These are phyloP conservation scores for Baudoinia panamericana DNA, from an alignment of 495 filamentous ascomycete genomes.

Conservation along the genomic window DNA sequence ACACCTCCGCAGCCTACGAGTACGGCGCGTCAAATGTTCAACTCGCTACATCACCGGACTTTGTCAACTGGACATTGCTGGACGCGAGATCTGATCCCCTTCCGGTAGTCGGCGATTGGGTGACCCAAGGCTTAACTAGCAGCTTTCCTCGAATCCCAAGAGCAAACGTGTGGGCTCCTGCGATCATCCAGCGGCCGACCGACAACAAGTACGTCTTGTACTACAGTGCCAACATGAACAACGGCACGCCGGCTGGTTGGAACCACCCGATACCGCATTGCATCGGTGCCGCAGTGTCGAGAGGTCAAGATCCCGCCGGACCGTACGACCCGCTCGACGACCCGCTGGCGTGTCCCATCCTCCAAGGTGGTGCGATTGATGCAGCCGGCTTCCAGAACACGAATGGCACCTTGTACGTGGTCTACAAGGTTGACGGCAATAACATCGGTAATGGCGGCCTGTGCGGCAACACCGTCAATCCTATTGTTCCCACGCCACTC, in stretches of 20 bases:
- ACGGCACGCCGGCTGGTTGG: slow-evolving; percentile 7
- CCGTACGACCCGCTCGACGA: slow-evolving; percentile 20
- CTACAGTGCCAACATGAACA: slow-evolving; percentile 18
- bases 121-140: slow-evolving; percentile 6
- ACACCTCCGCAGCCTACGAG: slow-evolving; percentile 7
- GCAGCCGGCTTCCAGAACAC: slow-evolving; percentile 16
- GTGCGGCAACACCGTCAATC: slow-evolving; percentile 19
- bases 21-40: slow-evolving; percentile 23
- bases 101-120: slow-evolving; percentile 15
- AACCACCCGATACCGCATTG: slow-evolving; percentile 20
- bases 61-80: slow-evolving; percentile 15
- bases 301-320: slow-evolving; percentile 11
- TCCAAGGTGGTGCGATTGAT: slow-evolving; percentile 23
- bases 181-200: slow-evolving; percentile 8
- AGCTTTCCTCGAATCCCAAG: slow-evolving; percentile 3
- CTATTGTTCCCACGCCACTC: slow-evolving; percentile 21
- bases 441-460: slow-evolving; percentile 19
- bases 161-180: slow-evolving; percentile 23
- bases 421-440: slow-evolving; percentile 37
- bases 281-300: slow-evolving; percentile 20
- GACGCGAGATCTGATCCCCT: slow-evolving; percentile 18
- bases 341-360: slow-evolving; percentile 20
- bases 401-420: slow-evolving; percentile 25
- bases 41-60: slow-evolving; percentile 20
- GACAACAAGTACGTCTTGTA: slow-evolving; percentile 21